These are phyloP conservation scores for Anthostomella pinea DNA, from an alignment of 2,329 filamentous ascomycete species.

Conservation along the genomic window DNA sequence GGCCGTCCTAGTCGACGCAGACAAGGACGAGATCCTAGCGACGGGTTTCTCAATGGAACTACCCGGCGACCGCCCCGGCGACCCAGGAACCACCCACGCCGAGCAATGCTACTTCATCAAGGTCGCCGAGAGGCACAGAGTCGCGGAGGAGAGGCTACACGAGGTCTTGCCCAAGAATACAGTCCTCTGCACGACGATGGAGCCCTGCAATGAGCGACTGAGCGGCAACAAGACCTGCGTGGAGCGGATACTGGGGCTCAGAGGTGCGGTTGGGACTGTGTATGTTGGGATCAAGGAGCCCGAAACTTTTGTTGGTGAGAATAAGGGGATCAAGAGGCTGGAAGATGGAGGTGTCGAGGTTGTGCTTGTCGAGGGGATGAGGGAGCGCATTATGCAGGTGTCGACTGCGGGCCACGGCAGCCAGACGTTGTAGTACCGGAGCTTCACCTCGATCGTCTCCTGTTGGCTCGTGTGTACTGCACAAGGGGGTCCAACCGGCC, in stretches of 20 bases:
- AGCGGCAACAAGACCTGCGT: conserved; percentile 38
- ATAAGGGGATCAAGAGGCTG: conserved; percentile 28
- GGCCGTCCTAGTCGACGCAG: conserved; percentile 38
- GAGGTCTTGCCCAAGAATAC: conserved; percentile 37
- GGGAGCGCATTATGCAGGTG: conserved; percentile 58
- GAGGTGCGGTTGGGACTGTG: conserved; percentile 32
- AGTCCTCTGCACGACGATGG: conserved; percentile 44
- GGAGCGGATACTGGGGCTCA: conserved; percentile 34
- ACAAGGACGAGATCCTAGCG: conserved; percentile 35
- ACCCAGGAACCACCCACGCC: conserved; percentile 39
- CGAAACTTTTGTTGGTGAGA: conserved; percentile 34
- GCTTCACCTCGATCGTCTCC: no score
- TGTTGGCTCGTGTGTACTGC: no score
- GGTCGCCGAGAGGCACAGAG: conserved; percentile 34
- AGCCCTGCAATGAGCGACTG: conserved; percentile 41
- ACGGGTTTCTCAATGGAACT: conserved; percentile 42
- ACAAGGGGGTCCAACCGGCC: no score
- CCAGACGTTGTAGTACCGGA: no score
- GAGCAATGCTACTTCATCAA: conserved; percentile 45
- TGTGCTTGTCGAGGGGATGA: conserved; percentile 34
- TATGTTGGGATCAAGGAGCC: conserved; percentile 40
- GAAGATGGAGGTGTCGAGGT: conserved; percentile 26
- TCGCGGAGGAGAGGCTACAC: conserved; percentile 35
- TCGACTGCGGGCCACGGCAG: conserved; percentile 66
- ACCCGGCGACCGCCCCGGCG: conserved; percentile 34